phyloP scores from a whole-genome alignment of 1,284 basidiomycete genomes.

The Pseudozyma hubeiensis region DNA sequence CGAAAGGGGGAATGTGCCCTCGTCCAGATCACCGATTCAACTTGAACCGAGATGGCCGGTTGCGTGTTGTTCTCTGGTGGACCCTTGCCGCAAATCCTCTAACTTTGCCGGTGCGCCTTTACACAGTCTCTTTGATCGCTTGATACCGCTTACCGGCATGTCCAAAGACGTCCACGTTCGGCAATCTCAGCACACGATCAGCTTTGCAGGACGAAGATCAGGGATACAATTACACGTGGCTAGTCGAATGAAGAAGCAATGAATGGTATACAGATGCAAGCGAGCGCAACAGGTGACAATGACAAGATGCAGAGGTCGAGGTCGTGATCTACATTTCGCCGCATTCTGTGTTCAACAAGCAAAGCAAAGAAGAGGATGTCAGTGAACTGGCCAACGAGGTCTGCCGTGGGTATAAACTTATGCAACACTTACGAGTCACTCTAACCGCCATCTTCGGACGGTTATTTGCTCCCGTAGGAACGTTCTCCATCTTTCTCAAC shows the following conservation, averaged over 20 bases:
- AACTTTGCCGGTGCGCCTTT: background rate
- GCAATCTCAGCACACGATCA: background rate
- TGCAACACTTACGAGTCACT: constrained; percentile 57
- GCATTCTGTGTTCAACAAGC: constrained; percentile 49
- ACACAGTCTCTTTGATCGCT: background rate
- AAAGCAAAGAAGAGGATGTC: background rate
- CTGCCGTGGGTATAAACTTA: no score
- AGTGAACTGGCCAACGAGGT: background rate
- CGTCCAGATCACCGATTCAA: no score
- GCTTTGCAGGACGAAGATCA: background rate
- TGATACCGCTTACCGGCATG: no score
- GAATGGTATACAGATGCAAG: constrained; percentile 15
- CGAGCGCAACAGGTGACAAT: background rate
- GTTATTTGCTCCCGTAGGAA: constrained; percentile 62
- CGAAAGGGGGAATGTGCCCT: no score
- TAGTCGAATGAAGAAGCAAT: background rate
- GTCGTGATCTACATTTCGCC: constrained; percentile 61
- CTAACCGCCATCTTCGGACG: constrained; percentile 58
- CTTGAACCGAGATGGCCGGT: no score
- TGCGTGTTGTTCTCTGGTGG: no score
- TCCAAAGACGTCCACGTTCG: background rate
- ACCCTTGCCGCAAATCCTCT: no score
- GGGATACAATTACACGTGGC: constrained; percentile 6
- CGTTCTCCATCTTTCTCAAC: constrained; percentile 67
- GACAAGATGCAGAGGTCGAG: background rate